These are phyloP conservation scores for Cryptococcus sp. DNA, from an alignment of 1,284 basidiomycete genomes.

Conservation along the genomic window DNA sequence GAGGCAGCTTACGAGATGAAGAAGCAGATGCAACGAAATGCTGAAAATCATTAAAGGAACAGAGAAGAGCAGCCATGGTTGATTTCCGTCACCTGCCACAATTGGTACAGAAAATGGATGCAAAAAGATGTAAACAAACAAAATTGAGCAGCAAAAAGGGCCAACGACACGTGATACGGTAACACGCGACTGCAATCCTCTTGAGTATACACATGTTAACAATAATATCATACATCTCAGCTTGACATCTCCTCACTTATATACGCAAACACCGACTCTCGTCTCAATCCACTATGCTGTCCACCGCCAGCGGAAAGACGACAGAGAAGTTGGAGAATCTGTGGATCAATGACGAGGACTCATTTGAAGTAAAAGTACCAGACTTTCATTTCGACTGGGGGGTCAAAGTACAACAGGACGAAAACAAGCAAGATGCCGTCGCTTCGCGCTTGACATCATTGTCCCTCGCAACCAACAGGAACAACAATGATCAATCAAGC, in stretches of 20 bases:
- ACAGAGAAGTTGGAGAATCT: not conserved
- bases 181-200: too few species aligned
- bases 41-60: not conserved
- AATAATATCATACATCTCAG: too few species aligned
- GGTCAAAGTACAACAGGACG: conserved; percentile 16
- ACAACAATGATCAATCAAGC: not conserved
- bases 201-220: too few species aligned
- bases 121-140: conserved; percentile 9
- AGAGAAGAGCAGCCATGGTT: not conserved
- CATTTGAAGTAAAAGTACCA: conserved; percentile 35
- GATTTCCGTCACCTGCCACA: too few species aligned
- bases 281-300: too few species aligned
- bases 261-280: too few species aligned
- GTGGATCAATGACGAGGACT: conserved; percentile 32
- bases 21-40: not conserved
- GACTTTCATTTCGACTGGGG: conserved; percentile 47
- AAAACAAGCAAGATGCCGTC: conserved; percentile 4
- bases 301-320: too few species aligned
- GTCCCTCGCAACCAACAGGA: not conserved
- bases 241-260: too few species aligned
- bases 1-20: too few species aligned
- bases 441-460: conserved; percentile 2
- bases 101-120: too few species aligned
- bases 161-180: too few species aligned
- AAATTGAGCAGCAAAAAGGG: too few species aligned